Percentiles rank a stretch among this genome's conserved stretches.
Conservation (phyloP, 192 early-diverging fungal genomes). For the Pilobolus umbonatus region DNA sequence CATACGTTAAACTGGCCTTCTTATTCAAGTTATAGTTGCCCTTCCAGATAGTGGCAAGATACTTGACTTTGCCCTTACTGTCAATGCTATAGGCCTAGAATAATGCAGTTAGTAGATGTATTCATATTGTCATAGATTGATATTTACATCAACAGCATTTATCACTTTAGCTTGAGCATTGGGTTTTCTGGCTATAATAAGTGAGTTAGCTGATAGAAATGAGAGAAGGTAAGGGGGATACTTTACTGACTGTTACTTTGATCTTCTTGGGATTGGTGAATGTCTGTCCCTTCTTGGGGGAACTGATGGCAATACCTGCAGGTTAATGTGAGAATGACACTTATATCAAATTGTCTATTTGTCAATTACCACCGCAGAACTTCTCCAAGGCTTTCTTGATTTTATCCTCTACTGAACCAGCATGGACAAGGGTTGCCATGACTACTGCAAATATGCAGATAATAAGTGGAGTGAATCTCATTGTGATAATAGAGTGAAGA, state of each 20-base stretch:
- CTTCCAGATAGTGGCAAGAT: conserved; percentile 29
- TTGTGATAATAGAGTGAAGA: conserved; percentile 11
- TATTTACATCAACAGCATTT: conserved; percentile 29
- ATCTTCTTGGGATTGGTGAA: conserved; percentile 24
- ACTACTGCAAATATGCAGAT: conserved; percentile 12
- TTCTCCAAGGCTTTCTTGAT: conserved; percentile 27
- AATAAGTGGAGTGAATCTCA: conserved; percentile 26
- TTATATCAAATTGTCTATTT: background rate
- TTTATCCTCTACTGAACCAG: conserved; percentile 25
- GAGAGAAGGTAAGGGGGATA: background rate
- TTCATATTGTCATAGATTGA: background rate
- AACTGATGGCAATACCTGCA: conserved; percentile 22
- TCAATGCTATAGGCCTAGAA: conserved; percentile 26
- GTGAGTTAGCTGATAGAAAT: too few species aligned
- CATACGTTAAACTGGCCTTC: conserved; percentile 29
- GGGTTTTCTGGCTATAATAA: conserved; percentile 23
- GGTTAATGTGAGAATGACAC: background rate
- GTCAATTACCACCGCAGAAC: conserved; percentile 28
- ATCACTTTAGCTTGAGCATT: conserved; percentile 28
- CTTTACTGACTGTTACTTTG: conserved; percentile 30
- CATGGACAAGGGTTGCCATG: conserved; percentile 18
- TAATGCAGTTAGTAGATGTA: background rate
- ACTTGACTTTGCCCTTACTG: conserved; percentile 19
- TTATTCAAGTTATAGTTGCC: conserved; percentile 28
- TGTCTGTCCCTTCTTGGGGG: conserved; percentile 10